phyloP scores from a whole-genome alignment of 1,139 yeast species.

The Yamadazyma triangularis region DNA sequence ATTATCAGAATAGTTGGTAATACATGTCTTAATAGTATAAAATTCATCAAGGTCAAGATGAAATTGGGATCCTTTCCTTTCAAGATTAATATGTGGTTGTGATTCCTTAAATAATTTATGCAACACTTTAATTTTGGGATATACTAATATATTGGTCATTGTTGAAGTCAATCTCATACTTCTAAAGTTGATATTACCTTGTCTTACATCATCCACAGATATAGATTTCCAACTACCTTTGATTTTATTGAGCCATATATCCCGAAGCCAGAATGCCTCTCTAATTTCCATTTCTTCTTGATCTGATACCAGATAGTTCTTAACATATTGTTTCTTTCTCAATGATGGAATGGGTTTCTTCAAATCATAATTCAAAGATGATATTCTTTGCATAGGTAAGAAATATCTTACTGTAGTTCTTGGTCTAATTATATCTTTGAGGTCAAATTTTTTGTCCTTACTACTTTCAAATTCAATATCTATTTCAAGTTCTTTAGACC shows the following conservation, averaged over 20 bases:
- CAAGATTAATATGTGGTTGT: constrained; percentile 6
- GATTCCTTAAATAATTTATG: constrained; percentile 22
- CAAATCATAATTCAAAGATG: constrained; percentile 39
- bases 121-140: constrained; percentile 42
- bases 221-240: constrained; percentile 56
- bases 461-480: constrained; percentile 15
- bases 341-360: constrained; percentile 67
- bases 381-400: constrained; percentile 61
- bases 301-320: constrained; percentile 53
- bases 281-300: constrained; percentile 50
- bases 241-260: constrained; percentile 53
- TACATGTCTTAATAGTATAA: constrained; percentile 42
- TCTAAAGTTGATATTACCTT: constrained; percentile 63
- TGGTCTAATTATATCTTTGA: constrained; percentile 35
- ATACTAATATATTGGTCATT: constrained; percentile 48
- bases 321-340: constrained; percentile 66
- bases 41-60: constrained; percentile 40
- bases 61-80: constrained; percentile 17
- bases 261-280: constrained; percentile 78
- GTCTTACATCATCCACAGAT: constrained; percentile 22
- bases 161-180: constrained; percentile 55
- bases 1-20: constrained; percentile 39
- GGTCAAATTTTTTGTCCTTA: constrained; percentile 14
- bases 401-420: constrained; percentile 57
- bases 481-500: constrained; percentile 44